Conservation (phyloP, 2,329 filamentous ascomycete species). For the Nemania sp. region DNA sequence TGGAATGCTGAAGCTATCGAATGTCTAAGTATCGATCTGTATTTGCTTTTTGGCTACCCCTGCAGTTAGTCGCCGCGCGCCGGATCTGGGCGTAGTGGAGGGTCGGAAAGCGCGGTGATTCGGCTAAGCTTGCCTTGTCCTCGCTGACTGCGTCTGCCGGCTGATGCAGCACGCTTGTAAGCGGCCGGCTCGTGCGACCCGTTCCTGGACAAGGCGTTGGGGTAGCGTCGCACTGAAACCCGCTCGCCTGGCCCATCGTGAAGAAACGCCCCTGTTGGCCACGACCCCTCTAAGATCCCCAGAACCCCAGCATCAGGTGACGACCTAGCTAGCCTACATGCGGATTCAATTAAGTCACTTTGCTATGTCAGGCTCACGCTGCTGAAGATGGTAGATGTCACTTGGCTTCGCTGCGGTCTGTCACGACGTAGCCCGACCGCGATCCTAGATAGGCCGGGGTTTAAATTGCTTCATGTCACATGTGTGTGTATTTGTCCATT, state of each 20-base stretch:
- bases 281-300: not conserved
- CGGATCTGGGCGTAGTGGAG: slow-evolving; percentile 11
- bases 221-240: slow-evolving; percentile 13
- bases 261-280: slow-evolving; percentile 7
- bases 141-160: slow-evolving; percentile 6
- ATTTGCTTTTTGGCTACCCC: slow-evolving; percentile 8
- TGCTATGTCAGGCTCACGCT: not conserved
- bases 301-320: slow-evolving; percentile 16
- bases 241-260: not conserved
- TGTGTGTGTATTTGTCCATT: too few relatives aligned
- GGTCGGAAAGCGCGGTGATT: slow-evolving; percentile 18
- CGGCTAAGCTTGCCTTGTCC: too few relatives aligned
- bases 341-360: not conserved
- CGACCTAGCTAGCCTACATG: too few relatives aligned
- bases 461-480: too few relatives aligned
- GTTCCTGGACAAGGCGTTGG: slow-evolving; percentile 11
- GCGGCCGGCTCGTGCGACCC: slow-evolving; percentile 3
- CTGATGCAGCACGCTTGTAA: slow-evolving; percentile 1
- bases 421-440: not conserved
- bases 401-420: not conserved
- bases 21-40: slow-evolving; percentile 5
- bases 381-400: not conserved
- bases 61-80: not conserved
- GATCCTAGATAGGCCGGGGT: not conserved
- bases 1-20: too few relatives aligned